Evolutionary conservation across 176 grass and related monocot genomes (phyloP).

Genomic region (Oryza longistaminata): DNA sequence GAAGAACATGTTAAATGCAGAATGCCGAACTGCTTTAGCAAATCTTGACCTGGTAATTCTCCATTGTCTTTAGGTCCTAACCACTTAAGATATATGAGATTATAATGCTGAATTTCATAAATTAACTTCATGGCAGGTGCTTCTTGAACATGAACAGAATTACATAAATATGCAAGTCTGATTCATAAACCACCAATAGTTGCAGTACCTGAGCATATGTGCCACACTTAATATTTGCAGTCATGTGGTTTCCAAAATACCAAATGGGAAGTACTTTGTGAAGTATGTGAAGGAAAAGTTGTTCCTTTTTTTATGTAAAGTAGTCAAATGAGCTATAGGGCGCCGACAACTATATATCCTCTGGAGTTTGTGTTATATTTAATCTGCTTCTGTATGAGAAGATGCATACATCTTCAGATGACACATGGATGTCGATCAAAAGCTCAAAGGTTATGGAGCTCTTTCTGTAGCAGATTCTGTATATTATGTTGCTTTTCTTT

Average conservation of each 20-base stretch:
- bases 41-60: constrained; percentile 17
- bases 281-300: neutral
- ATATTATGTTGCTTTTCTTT: constrained; percentile 1
- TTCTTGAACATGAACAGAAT: neutral
- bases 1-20: constrained; percentile 35
- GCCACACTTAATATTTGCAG: constrained; percentile 2
- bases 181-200: neutral
- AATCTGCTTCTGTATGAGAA: neutral
- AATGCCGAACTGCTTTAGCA: neutral
- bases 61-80: neutral
- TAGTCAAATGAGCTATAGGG: too few species aligned
- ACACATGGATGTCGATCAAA: constrained; percentile 23
- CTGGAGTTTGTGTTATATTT: neutral
- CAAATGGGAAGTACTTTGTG: neutral
- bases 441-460: neutral
- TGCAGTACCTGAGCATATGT: constrained; percentile 1
- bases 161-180: neutral
- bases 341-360: too few species aligned
- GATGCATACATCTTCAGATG: neutral
- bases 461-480: neutral
- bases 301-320: constrained; percentile 2
- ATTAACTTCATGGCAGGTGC: neutral
- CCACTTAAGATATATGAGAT: neutral
- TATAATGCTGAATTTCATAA: neutral
- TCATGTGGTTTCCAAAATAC: neutral